Base-by-base conservation (phyloP, 2,329 filamentous ascomycete species). In the Whalleya microplaca region DNA sequence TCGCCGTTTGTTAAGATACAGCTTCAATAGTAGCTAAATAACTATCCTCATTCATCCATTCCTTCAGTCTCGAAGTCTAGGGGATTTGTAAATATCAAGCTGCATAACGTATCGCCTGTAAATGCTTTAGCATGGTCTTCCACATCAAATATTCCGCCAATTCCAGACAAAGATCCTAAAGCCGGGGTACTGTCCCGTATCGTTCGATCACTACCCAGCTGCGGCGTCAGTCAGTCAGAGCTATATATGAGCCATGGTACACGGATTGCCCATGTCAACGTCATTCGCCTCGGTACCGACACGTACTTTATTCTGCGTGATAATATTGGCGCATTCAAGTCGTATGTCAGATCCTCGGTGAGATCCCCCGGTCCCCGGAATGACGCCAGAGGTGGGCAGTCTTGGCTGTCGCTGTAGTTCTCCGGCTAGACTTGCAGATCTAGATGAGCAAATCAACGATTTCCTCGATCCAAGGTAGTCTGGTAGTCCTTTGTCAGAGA, bases 401-500 rank as follows among this genome's bases (percentile, higher is more conserved):
- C 27, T 29, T 29, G 27, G 27, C 27, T 12, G 12, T 29, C 27
- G 27, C 27, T 12, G 14, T 12, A 37, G 32, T 4, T 4, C 9
- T 37, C 10, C 3, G 32, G 32, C 10, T 16, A 16, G 14, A 42
- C 32, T 19, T 52, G 52, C 52, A 63, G 58, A 54, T 56, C 57
- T 32, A 10, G 47, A 52, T 54, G 41, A 47, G 50, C 60, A 46
- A 58, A 62, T 60, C 50, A 57, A 50, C 41, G 21, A 3, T 47
- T 10, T 37, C 44, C 45, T 46, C 45, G 54, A 3, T 14, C 32
- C 32, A 37, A 37, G 9, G n/a, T n/a, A n/a, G n/a, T n/a, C n/a
- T n/a, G n/a, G n/a, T n/a, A 16, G 14, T 4, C 32, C 32, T 12
- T 7, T 12, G 14, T 37, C 7, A 37, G 45, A 54, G 49, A 43